Percentiles rank a stretch among this genome's conserved stretches.
Conservation (phyloP, 2,329 filamentous ascomycete species). For the Beauveria varroae region DNA sequence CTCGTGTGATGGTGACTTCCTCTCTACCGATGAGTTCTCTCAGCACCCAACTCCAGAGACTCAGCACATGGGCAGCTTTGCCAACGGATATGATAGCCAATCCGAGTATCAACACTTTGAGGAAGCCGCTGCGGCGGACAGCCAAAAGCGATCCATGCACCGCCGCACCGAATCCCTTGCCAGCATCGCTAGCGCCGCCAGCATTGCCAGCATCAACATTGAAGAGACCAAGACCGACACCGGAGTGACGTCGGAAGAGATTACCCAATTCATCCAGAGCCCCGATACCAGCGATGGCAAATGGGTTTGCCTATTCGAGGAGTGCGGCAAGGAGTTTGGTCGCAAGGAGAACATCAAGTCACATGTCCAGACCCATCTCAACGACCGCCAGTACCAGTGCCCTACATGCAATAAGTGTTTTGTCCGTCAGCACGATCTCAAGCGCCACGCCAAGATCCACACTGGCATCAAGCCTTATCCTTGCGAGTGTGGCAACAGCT, state of each 20-base stretch:
- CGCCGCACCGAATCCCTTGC: conserved; percentile 53
- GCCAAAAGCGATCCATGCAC: conserved; percentile 31
- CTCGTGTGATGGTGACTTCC: conserved; percentile 26
- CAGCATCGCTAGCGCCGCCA: conserved; percentile 50
- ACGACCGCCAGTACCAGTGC: conserved; percentile 91
- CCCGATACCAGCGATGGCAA: conserved; percentile 68
- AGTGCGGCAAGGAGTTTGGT: conserved; percentile 86
- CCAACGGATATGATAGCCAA: conserved; percentile 36
- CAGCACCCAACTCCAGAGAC: conserved; percentile 47
- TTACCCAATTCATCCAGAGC: conserved; percentile 64
- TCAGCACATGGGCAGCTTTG: conserved; percentile 37
- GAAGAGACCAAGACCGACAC: conserved; percentile 66
- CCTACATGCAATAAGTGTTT: conserved; percentile 93
- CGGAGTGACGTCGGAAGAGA: conserved; percentile 81
- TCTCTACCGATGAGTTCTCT: conserved; percentile 37
- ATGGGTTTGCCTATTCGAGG: conserved; percentile 69
- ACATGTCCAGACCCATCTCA: conserved; percentile 95
- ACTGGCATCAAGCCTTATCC: conserved; percentile 92
- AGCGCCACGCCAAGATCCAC: conserved; percentile 95
- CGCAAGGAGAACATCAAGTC: conserved; percentile 98
- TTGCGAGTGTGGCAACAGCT: conserved; percentile 89
- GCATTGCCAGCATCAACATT: conserved; percentile 55
- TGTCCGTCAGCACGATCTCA: conserved; percentile 92
- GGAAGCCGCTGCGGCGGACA: conserved; percentile 10
- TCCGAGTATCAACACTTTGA: conserved; percentile 24